Base-by-base conservation (phyloP, 176 grass and related monocot species). In the Oryza coarctata region DNA sequence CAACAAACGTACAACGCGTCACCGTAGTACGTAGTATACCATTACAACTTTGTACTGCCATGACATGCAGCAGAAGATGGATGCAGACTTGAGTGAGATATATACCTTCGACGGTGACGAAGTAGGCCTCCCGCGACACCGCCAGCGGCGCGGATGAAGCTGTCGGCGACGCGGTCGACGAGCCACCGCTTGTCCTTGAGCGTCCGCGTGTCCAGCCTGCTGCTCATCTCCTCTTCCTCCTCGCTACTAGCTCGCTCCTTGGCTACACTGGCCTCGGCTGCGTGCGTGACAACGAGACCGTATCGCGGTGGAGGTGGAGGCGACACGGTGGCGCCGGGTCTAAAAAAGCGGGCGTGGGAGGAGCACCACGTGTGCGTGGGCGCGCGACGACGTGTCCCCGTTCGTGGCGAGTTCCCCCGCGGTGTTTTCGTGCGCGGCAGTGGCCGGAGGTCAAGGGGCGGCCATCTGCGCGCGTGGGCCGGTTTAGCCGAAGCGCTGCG, bases 141-240 rank as follows among this genome's bases (percentile, higher is more conserved):
- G 95, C 92, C 92, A 14, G 95, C 88, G 74, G 88, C 95, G 76
- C 81, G 91, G 75, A 95, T 84, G 68, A 98, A 98, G 88, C 92
- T 95, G 82, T 95, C 92, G 20, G 87, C 85, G 29, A 98, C 61
- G 67, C 90, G 84, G 87, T 98, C 92, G 31, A 94, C 88, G 8
- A 93, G 90, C 62, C 75, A 73, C 7, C 82, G 74, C 22, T 76
- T 64, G 18, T 98, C 63, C 94, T 88, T 83, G 82, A 94, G 78
- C 49, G 86, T 93, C 6, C 68, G 65, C 2, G 87, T 86, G 86
- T 94, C 95, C 30, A 94, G 83, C 78, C 73, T 11, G 66, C 88
- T 87, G 75, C 62, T 72, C 85, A 70, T 78, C 73, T 17, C 14
- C 63, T 15, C 27, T 17, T 38, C n/a, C 47, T 44, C 9, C 40